These are phyloP conservation scores for Amesomyces nigricolor DNA, from an alignment of 2,329 filamentous ascomycete genomes.

Conservation along the genomic window DNA sequence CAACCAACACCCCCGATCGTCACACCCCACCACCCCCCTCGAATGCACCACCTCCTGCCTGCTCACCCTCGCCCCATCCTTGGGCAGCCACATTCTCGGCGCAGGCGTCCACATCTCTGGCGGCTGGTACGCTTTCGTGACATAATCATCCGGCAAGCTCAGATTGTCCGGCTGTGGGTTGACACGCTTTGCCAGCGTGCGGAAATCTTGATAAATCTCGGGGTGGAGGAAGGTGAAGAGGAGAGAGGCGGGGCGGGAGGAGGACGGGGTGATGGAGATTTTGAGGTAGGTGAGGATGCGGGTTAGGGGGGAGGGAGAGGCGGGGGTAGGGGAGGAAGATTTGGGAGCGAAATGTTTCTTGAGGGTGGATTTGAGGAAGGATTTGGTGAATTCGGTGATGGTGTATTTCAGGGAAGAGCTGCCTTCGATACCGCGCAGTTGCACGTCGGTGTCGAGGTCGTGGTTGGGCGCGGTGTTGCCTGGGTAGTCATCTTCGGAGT, in stretches of 20 bases:
- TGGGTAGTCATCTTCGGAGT: slow-evolving; percentile 26
- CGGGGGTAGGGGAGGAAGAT: not conserved
- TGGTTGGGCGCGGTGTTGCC: slow-evolving; percentile 28
- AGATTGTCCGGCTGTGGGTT: slow-evolving; percentile 29
- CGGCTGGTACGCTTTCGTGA: slow-evolving; percentile 62
- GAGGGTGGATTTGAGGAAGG: slow-evolving; percentile 17
- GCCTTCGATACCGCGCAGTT: slow-evolving; percentile 29
- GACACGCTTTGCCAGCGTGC: slow-evolving; percentile 52
- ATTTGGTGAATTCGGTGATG: slow-evolving; percentile 25
- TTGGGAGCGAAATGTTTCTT: slow-evolving; percentile 2
- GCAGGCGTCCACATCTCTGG: slow-evolving; percentile 58
- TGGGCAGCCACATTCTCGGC: slow-evolving; percentile 70
- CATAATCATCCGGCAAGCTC: slow-evolving; percentile 35
- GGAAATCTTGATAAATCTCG: slow-evolving; percentile 54
- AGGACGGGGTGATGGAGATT: slow-evolving; percentile 29
- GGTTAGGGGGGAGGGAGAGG: slow-evolving; percentile 18
- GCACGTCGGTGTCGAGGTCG: slow-evolving; percentile 28
- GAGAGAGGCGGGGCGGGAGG: slow-evolving; percentile 41
- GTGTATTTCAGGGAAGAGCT: slow-evolving; percentile 25
- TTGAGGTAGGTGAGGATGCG: slow-evolving; percentile 24
- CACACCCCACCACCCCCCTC: slow-evolving; percentile 61
- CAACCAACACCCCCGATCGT: slow-evolving; percentile 63
- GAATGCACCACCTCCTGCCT: slow-evolving; percentile 66
- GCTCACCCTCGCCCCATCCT: slow-evolving; percentile 63
- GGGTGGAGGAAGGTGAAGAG: slow-evolving; percentile 54